phyloP scores from a whole-genome alignment of 2,329 filamentous ascomycete species.

The Sporothrix phasma region DNA sequence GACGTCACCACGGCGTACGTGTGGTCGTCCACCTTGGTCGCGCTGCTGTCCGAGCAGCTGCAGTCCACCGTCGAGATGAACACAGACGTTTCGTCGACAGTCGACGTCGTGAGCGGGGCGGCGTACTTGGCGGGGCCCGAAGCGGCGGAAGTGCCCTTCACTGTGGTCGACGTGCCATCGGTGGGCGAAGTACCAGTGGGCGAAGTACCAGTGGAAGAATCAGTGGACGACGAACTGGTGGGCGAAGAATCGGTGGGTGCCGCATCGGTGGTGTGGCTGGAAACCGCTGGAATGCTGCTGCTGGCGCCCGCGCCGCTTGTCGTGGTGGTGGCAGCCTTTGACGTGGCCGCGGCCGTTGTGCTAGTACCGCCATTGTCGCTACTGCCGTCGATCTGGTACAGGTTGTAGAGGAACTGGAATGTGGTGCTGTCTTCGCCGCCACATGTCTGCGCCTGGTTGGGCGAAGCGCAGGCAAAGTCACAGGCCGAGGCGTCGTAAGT shows the following conservation, averaged over 20 bases:
- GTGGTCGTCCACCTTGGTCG: not conserved
- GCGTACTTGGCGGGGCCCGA: not conserved
- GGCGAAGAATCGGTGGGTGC: not conserved
- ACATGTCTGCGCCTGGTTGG: constrained; percentile 13
- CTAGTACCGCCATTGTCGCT: not conserved
- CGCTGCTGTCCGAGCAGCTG: constrained; percentile 12
- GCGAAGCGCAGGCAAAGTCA: constrained; percentile 13
- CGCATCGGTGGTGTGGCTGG: not conserved
- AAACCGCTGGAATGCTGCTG: constrained; percentile 4
- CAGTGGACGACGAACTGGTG: not conserved
- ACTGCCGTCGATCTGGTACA: constrained; percentile 9
- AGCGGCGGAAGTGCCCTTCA: not conserved
- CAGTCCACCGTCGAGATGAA: constrained; percentile 18
- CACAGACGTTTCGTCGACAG: constrained; percentile 7
- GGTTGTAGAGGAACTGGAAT: constrained; percentile 19
- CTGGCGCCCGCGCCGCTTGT: not conserved
- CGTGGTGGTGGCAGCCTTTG: not conserved
- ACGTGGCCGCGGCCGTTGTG: not conserved
- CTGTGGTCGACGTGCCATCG: too few species aligned
- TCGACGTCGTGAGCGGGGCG: not conserved
- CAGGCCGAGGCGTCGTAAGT: constrained; percentile 17
- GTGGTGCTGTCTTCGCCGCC: constrained; percentile 15
- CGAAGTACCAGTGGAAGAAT: not conserved
- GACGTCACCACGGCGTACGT: constrained; percentile 3
- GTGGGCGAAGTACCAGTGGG: not conserved